These are phyloP conservation scores for Debaryomyces tyrocola DNA, from an alignment of 805 yeast genomes.

Conservation along the genomic window DNA sequence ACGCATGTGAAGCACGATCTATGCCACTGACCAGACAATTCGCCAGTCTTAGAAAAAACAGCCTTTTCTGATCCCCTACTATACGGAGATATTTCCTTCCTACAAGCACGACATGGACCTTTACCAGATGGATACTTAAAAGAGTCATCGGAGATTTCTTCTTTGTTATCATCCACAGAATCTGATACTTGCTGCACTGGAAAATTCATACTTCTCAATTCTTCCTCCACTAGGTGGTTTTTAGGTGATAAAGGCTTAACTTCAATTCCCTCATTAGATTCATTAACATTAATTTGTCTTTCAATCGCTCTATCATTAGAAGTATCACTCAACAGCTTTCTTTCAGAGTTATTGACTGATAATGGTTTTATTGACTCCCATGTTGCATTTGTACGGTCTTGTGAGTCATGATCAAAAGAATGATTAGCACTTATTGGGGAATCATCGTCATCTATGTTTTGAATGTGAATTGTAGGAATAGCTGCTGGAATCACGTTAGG, in stretches of 20 bases:
- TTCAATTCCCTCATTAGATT: not conserved
- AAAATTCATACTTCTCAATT: conserved; percentile 30
- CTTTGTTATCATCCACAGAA: not conserved
- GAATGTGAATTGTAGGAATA: conserved; percentile 2
- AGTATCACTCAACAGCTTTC: not conserved
- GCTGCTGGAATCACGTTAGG: not conserved
- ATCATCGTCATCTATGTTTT: not conserved
- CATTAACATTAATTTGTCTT: not conserved
- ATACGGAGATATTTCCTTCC: conserved; percentile 43
- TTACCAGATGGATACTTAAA: conserved; percentile 52
- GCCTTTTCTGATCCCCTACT: conserved; percentile 49
- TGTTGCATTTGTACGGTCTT: not conserved
- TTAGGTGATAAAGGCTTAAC: conserved; percentile 37
- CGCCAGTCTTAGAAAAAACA: conserved; percentile 83
- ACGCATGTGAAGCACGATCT: conserved; percentile 78
- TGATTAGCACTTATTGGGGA: not conserved
- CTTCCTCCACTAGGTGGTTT: conserved; percentile 31
- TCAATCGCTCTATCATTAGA: not conserved
- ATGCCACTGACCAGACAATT: conserved; percentile 92
- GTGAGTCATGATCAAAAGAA: not conserved
- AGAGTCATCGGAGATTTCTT: not conserved
- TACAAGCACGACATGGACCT: conserved; percentile 83
- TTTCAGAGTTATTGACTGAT: not conserved
- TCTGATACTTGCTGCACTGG: not conserved
- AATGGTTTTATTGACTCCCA: not conserved